Percentiles rank a stretch among this genome's conserved stretches.
These are phyloP conservation scores for Puccinellia tenuiflora DNA, from an alignment of 176 grass and related monocot species.

Conservation along the genomic window DNA sequence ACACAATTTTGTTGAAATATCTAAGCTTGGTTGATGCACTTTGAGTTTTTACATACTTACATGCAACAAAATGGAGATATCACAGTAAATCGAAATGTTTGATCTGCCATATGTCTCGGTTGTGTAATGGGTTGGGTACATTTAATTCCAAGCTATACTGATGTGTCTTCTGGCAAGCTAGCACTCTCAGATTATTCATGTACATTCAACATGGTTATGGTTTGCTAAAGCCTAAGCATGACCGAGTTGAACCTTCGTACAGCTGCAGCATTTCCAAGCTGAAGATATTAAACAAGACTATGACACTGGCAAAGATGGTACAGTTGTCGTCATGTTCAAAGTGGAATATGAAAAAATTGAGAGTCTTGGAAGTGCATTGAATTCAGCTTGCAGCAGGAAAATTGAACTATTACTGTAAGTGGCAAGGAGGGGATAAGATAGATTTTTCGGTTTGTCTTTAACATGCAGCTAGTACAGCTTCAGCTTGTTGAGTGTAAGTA, in stretches of 20 bases:
- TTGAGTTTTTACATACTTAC: not conserved
- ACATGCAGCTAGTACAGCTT: slow-evolving; percentile 8
- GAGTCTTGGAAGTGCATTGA: slow-evolving; percentile 65
- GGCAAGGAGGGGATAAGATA: not conserved
- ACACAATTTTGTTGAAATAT: not conserved
- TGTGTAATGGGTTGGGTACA: not conserved
- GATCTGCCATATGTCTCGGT: not conserved
- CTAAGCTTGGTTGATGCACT: not conserved
- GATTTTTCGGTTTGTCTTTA: not conserved
- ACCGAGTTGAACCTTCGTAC: slow-evolving; percentile 34
- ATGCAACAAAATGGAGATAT: not conserved
- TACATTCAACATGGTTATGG: not conserved
- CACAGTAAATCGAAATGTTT: not conserved
- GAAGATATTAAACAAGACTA: slow-evolving; percentile 95
- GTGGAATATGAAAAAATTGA: slow-evolving; percentile 76
- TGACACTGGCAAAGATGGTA: slow-evolving; percentile 90
- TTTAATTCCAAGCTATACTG: not conserved
- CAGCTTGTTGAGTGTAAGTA: slow-evolving; percentile 19
- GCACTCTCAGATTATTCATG: slow-evolving; percentile 6
- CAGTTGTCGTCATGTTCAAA: slow-evolving; percentile 81
- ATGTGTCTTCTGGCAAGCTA: not conserved
- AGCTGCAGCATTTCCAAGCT: slow-evolving; percentile 81
- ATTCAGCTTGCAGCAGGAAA: slow-evolving; percentile 83
- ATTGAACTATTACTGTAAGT: slow-evolving; percentile 62
- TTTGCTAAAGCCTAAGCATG: slow-evolving; percentile 17